These are phyloP conservation scores for Pyronema domesticum DNA, from an alignment of 495 filamentous ascomycete genomes.

Conservation along the genomic window DNA sequence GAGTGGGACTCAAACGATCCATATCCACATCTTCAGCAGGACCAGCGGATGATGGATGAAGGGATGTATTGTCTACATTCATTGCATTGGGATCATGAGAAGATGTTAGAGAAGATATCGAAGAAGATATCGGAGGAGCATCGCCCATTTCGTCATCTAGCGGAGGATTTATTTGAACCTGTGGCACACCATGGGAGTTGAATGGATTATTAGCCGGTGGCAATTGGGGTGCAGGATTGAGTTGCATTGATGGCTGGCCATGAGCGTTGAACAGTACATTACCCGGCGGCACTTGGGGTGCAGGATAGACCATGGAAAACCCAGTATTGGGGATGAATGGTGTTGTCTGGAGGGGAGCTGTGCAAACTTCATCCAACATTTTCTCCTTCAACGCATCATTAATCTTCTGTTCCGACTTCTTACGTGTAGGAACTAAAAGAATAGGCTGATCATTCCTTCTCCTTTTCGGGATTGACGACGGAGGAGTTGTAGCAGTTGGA, in stretches of 20 bases:
- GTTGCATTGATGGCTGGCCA: background rate
- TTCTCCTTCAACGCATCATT: too few relatives aligned
- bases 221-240: background rate
- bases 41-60: too few relatives aligned
- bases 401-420: too few relatives aligned
- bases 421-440: too few relatives aligned
- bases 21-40: too few relatives aligned
- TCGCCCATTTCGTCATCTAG: background rate
- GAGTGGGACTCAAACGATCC: too few relatives aligned
- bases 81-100: too few relatives aligned
- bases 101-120: background rate
- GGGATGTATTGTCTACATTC: too few relatives aligned
- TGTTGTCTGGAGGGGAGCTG: background rate
- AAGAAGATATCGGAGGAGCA: background rate
- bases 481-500: too few relatives aligned
- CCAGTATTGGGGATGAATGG: background rate
- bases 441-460: conserved; percentile 4
- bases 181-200: background rate
- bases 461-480: background rate
- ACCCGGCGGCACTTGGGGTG: background rate
- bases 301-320: background rate
- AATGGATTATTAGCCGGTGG: background rate
- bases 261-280: background rate
- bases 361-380: background rate
- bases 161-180: too few relatives aligned